Evolutionary conservation across 805 yeast genomes (phyloP), one percentile per base, ranked within the genome.

Genomic region (Nadsonia fulvescens): DNA sequence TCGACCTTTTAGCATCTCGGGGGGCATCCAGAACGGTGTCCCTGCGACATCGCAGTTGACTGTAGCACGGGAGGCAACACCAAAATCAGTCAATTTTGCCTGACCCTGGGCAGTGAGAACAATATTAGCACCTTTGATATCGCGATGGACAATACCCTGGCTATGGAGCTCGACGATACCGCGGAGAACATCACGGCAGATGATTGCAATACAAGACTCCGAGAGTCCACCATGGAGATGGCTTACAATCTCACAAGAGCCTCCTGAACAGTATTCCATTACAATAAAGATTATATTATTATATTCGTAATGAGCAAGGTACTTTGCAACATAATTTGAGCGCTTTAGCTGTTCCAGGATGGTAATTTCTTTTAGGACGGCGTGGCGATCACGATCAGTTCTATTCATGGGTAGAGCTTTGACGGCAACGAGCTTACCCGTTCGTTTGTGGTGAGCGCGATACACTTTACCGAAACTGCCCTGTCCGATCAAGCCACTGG

Each of bases 21-120:
- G 98, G 0, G 98, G 96, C 96, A 86, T 83, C 95, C 95, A 83
- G 49, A 68, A 79, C 8, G 95, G 94, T 0, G 95, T 82, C 1
- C 96, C 96, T n/a, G n/a, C n/a, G n/a, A n/a, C n/a, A n/a, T n/a
- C n/a, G n/a, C n/a, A n/a, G n/a, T n/a, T n/a, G 27, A 82, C 93
- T 58, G 82, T 73, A 0, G 94, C 78, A 28, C 63, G 65, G 0
- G 89, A 91, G 39, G 86, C 68, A 5, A 83, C 94, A 1, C 96
- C 96, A 54, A 83, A 83, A 51, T 86, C 96, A 0, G 82, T 94
- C 15, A 83, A 51, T 46, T 83, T 86, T 21, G 83, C 66, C 16
- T 56, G 54, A 0, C 93, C 94, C 4, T 44, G 42, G 4, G 58
- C 61, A 1, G 91, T 75, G 24, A 86, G 54, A 23, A 83, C 54